Evolutionary conservation across 2,329 filamentous ascomycete species (phyloP).

Genomic region (Apiospora koreana): DNA sequence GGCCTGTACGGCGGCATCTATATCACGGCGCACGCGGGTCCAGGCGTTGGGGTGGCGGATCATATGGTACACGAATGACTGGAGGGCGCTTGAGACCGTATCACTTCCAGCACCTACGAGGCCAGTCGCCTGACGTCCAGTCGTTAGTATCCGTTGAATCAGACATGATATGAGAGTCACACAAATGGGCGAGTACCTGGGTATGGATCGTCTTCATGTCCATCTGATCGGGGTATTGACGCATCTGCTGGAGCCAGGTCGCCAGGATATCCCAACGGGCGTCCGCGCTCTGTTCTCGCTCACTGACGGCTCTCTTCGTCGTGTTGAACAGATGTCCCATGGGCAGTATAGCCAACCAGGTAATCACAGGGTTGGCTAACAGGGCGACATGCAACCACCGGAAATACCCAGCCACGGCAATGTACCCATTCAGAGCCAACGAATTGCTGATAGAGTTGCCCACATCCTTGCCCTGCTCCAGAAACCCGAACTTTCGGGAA

Average conservation of each 20-base stretch:
- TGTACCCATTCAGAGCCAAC: constrained; percentile 6
- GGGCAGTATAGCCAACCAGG: constrained; percentile 17
- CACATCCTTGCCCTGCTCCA: constrained; percentile 26
- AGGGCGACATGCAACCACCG: constrained; percentile 15
- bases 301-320: constrained; percentile 9
- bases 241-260: constrained; percentile 13
- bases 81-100: not conserved
- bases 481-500: constrained; percentile 28
- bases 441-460: constrained; percentile 22
- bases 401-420: constrained; percentile 10
- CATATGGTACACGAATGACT: constrained; percentile 14
- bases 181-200: not conserved
- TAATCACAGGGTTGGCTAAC: constrained; percentile 20
- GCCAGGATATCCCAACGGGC: constrained; percentile 17
- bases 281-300: constrained; percentile 14
- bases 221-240: not conserved
- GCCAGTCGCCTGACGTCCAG: not conserved
- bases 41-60: constrained; percentile 10
- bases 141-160: no score
- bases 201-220: not conserved
- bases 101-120: not conserved
- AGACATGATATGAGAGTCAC: no score
- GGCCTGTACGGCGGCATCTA: constrained; percentile 15
- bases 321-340: constrained; percentile 16
- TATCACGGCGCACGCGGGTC: constrained; percentile 16